Base-by-base conservation (phyloP, 495 filamentous ascomycete species). In the Aspergillus campestris region DNA sequence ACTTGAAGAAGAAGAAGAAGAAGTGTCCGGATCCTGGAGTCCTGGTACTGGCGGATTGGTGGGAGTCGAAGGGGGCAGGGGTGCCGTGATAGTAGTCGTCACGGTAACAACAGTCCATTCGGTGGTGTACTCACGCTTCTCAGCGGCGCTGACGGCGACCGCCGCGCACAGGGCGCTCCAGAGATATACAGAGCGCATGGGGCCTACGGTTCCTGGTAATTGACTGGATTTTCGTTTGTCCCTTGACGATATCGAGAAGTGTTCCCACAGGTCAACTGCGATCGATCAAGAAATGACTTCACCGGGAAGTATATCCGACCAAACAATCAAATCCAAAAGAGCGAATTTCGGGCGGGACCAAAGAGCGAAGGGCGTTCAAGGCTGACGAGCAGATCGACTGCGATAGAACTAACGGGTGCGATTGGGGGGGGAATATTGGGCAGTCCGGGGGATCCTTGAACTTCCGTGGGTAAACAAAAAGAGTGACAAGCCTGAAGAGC, bases 141-240 rank as follows among this genome's bases (percentile, higher is more conserved):
- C 67, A 48, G 78, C 65, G 40, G 80, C 84, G 61, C 78, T 72
- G 57, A 83, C 66, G 36, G 75, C 73, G 56, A 79, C 18, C 18
- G 18, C 18, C 18, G 18, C 18, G 18, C 18, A 24, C 18, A 24
- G 18, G 18, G 18, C 18, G 18, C 18, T 24, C 71, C 53, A 87
- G 49, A 42, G 86, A 42, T 44, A 79, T 57, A 30, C 83, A 44
- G 73, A 79, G 63, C 78, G 86, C 87, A 94, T 92, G 31, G 75
- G 78, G 66, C 35, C 30, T 45, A 29, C 18, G 28, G 39, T 40
- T 33, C 28, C 14, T 47, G 27, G 13, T 39, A 34, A 33, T 42
- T 40, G 35, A 27, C 27, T 18, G 42, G 13, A 47, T 34, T 48
- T 27, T 44, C 51, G 34, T 45, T 38, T 7, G 33, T 30, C 27